These are phyloP conservation scores for Aethionema arabicum DNA, from an alignment of 345 rosid species.

Conservation along the genomic window DNA sequence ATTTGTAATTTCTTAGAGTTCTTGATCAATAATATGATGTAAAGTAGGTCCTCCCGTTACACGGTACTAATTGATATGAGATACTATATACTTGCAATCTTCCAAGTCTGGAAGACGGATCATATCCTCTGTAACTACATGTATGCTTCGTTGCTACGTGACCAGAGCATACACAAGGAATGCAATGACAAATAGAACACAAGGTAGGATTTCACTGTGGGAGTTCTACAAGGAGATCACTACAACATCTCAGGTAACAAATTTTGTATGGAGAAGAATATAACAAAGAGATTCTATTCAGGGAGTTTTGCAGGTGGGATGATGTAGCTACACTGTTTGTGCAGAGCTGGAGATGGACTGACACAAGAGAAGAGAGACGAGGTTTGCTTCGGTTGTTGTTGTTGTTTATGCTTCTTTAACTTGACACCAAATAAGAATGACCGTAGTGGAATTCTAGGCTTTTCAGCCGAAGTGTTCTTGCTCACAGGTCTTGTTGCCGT, in stretches of 20 bases:
- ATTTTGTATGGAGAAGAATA: too few relatives aligned
- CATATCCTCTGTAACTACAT: too few relatives aligned
- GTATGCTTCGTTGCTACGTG: too few relatives aligned
- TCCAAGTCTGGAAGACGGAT: slow-evolving; percentile 9
- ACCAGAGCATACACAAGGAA: too few relatives aligned
- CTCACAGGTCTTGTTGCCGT: slow-evolving; percentile 22
- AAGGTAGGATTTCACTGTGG: too few relatives aligned
- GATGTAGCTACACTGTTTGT: slow-evolving; percentile 50
- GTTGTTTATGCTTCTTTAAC: slow-evolving; percentile 56
- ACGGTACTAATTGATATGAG: slow-evolving; percentile 30
- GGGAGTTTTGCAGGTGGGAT: slow-evolving; percentile 27
- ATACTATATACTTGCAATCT: slow-evolving; percentile 18
- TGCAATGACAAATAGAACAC: too few relatives aligned
- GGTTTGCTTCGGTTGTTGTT: slow-evolving; percentile 28
- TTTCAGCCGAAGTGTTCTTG: slow-evolving; percentile 11
- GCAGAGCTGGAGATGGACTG: slow-evolving; percentile 46
- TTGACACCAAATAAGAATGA: slow-evolving; percentile 90
- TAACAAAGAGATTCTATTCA: background rate
- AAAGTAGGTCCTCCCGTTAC: slow-evolving; percentile 26
- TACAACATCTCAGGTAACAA: too few relatives aligned
- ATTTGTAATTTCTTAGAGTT: slow-evolving; percentile 22
- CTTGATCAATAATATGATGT: slow-evolving; percentile 25
- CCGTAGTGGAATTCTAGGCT: slow-evolving; percentile 63
- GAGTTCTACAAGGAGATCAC: background rate
- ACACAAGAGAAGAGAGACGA: slow-evolving; percentile 56